Evolutionary conservation across 768 basidiomycete species (phyloP).

Genomic region (Leucogyrophana mollusca): DNA sequence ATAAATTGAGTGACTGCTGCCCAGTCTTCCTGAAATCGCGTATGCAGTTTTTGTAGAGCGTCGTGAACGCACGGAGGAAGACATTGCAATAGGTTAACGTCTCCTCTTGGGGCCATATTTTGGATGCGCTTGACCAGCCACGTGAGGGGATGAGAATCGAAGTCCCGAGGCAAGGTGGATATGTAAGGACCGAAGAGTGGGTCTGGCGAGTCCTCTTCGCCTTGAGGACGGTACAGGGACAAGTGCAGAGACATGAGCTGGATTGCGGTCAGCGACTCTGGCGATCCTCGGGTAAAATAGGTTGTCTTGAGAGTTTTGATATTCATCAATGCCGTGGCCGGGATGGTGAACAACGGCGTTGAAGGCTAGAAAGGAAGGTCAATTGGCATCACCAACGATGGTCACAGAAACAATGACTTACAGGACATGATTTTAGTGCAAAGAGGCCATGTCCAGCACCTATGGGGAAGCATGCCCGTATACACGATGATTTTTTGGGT

Average conservation of each 20-base stretch:
- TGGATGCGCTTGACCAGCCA: conserved; percentile 51
- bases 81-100: conserved; percentile 33
- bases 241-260: conserved; percentile 85
- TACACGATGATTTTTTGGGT: conserved; percentile 2
- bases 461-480: conserved; percentile 17
- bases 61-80: conserved; percentile 49
- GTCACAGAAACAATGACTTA: conserved; percentile 23
- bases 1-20: conserved; percentile 35
- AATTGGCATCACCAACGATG: not conserved
- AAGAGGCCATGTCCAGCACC: conserved; percentile 75
- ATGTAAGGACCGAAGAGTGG: conserved; percentile 74
- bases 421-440: conserved; percentile 41
- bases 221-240: conserved; percentile 56
- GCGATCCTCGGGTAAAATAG: conserved; percentile 42
- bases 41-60: conserved; percentile 41
- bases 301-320: conserved; percentile 58
- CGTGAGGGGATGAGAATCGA: conserved; percentile 79
- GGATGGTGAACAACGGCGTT: conserved; percentile 65
- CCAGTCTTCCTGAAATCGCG: conserved; percentile 63
- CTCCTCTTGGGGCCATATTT: conserved; percentile 15
- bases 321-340: conserved; percentile 72
- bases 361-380: conserved; percentile 38
- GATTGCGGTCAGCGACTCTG: conserved; percentile 48
- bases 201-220: conserved; percentile 45
- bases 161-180: conserved; percentile 68